Evolutionary conservation across 2,329 filamentous ascomycete species (phyloP), one percentile per base, ranked within the genome.

Genomic region (Microdochium paspali): DNA sequence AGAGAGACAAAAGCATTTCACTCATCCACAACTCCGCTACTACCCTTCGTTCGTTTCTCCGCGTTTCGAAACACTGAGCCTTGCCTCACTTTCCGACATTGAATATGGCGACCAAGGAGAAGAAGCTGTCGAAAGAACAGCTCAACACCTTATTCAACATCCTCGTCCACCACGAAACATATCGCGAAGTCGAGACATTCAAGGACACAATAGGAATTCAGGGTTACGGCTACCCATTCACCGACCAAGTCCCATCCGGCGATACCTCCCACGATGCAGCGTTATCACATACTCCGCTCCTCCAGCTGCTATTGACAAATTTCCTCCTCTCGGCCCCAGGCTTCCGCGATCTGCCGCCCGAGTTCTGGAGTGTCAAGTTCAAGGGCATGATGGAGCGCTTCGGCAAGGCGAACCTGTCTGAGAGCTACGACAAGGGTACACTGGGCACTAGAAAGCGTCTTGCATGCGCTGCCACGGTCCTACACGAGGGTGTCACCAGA

Each of bases 371-470:
- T 28, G 68, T 72, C n/a, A 73, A 78, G 42, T 69, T 84, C 23
- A 74, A 79, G 53, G 73, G 73, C 2, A 62, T 88, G 15, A 68
- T 87, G 55, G 66, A 69, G 55, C 73, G 79, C 56, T 68, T 91
- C 47, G 81, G 75, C 9, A 74, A 81, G 26, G 84, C 80, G 2
- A 80, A 87, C 45, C 68, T 91, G 26, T 89, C 84, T 1, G 87
- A 91, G 62, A 89, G 84, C 60, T 91, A 90, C 58, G 87, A 91
- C 61, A 89, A 89, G 63, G 86, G 84, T 13, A 73, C 80, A 0
- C 66, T 91, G 54, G 87, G 87, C 1, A 81, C 82, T 50, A 73
- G 87, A 46, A 90, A 89, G 66, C 86, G 84, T 20, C 66, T 91
- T 44, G 79, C 86, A 0, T 88, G 87, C 6, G 85, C 83, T 0